Percentiles rank a stretch among this genome's conserved stretches.
Evolutionary conservation across 352 stramenopile species (phyloP).

Genomic region (Phytophthora pinifolia): DNA sequence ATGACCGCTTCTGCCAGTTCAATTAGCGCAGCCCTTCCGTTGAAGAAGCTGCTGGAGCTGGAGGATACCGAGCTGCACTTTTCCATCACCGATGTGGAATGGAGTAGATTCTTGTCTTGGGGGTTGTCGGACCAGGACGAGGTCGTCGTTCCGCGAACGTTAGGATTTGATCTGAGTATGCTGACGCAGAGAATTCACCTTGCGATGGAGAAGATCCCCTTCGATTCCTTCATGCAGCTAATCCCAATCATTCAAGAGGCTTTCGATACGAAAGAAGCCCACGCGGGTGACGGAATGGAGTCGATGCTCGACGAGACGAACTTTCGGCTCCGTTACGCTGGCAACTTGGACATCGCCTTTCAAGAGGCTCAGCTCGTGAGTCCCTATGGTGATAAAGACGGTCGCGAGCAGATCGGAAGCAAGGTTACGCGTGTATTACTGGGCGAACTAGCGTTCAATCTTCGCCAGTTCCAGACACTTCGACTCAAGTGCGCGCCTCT

Average conservation of each 20-base stretch:
- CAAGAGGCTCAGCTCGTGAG: conserved; percentile 34
- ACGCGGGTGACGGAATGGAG: not conserved
- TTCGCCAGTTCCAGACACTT: conserved; percentile 58
- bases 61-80: conserved; percentile 39
- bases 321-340: conserved; percentile 49
- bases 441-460: conserved; percentile 43
- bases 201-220: conserved; percentile 10
- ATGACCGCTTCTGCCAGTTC: conserved; percentile 18
- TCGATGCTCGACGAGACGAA: conserved; percentile 6
- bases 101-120: conserved; percentile 19
- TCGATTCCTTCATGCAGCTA: conserved; percentile 13
- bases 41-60: conserved; percentile 19
- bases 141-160: conserved; percentile 9
- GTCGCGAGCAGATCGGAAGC: conserved; percentile 18
- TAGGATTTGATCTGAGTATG: conserved; percentile 28
- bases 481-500: conserved; percentile 31
- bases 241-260: conserved; percentile 37
- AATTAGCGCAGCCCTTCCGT: conserved; percentile 10
- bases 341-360: conserved; percentile 50
- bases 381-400: conserved; percentile 35
- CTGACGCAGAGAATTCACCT: conserved; percentile 21
- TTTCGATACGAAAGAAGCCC: conserved; percentile 38
- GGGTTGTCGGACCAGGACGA: not conserved
- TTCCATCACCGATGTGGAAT: conserved; percentile 48
- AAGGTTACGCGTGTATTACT: conserved; percentile 35